These are phyloP conservation scores for Warburgia ugandensis DNA, from an alignment of 164 flowering plant genomes.

Conservation along the genomic window DNA sequence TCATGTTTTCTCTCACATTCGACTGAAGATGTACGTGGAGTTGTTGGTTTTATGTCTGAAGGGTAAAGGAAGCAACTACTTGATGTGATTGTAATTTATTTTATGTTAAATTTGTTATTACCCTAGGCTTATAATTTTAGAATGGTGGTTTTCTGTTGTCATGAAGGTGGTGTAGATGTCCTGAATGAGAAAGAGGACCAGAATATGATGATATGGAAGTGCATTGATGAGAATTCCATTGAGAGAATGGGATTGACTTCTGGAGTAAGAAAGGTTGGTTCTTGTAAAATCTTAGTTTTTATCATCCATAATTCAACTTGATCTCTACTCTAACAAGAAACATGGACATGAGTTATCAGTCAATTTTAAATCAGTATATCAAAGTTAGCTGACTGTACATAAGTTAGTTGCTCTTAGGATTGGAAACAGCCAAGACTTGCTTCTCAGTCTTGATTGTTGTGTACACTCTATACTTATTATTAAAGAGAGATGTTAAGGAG, in stretches of 20 bases:
- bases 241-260: constrained; percentile 82
- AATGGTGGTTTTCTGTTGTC: constrained; percentile 8
- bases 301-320: background rate
- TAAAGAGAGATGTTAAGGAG: too few species aligned
- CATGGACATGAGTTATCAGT: background rate
- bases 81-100: background rate
- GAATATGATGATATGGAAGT: constrained; percentile 41
- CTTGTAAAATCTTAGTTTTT: background rate
- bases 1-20: constrained; percentile 81
- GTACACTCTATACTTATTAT: too few species aligned
- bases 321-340: background rate
- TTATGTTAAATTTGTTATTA: background rate
- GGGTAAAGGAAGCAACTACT: constrained; percentile 31
- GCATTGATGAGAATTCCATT: constrained; percentile 44
- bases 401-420: background rate
- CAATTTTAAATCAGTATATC: background rate
- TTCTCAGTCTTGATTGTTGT: background rate
- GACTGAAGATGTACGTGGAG: constrained; percentile 74
- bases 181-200: constrained; percentile 21
- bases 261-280: constrained; percentile 85
- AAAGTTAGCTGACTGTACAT: background rate
- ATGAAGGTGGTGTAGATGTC: constrained; percentile 38
- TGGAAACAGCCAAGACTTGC: background rate
- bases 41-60: constrained; percentile 41
- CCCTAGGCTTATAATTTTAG: background rate